phyloP scores from a whole-genome alignment of 768 basidiomycete species.

The Serendipita indica region DNA sequence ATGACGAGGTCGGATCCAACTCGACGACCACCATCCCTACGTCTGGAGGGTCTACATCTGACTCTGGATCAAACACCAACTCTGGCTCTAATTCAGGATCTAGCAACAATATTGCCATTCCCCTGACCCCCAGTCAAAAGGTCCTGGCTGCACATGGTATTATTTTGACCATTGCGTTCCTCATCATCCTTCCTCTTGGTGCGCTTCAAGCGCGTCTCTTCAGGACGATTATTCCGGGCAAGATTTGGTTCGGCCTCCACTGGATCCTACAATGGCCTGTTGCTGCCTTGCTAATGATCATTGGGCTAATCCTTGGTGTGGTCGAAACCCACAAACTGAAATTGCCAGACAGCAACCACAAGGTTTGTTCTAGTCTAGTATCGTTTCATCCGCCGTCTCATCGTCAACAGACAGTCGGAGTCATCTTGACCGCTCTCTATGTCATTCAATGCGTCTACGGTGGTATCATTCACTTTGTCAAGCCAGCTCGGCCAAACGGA shows the following conservation, averaged over 20 bases:
- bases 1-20: background rate
- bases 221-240: constrained; percentile 24
- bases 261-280: constrained; percentile 36
- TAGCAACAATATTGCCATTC: background rate
- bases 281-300: constrained; percentile 38
- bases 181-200: constrained; percentile 45
- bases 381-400: constrained; percentile 14
- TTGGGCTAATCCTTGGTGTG: constrained; percentile 34
- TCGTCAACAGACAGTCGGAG: constrained; percentile 38
- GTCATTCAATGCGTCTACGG: constrained; percentile 36
- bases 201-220: constrained; percentile 39
- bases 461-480: constrained; percentile 37
- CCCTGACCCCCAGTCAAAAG: background rate
- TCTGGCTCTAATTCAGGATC: no score
- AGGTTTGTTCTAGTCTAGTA: background rate
- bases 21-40: background rate
- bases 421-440: constrained; percentile 41
- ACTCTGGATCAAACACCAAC: no score
- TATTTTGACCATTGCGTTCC: constrained; percentile 37
- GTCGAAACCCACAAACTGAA: constrained; percentile 19
- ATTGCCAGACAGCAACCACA: constrained; percentile 15
- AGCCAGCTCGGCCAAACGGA: constrained; percentile 22
- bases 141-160: constrained; percentile 31
- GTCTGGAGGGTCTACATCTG: no score
- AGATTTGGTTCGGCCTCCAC: constrained; percentile 36